A percentile compares a stretch with the other conserved stretches of the same genome.
Evolutionary conservation across 768 basidiomycete genomes (phyloP).

Genomic region (Macrolepiota dolichaula): DNA sequence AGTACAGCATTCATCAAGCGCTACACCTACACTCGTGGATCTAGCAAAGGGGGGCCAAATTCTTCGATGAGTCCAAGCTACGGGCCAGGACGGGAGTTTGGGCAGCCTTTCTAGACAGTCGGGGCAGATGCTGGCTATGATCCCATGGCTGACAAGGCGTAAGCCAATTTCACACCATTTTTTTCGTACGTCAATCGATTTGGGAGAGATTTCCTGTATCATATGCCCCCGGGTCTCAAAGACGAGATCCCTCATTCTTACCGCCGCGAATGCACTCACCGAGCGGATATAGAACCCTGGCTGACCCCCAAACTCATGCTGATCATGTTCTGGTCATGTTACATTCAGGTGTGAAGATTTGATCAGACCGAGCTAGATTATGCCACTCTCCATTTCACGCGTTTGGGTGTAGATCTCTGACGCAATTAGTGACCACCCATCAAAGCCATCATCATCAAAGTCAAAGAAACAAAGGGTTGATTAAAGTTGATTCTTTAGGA

Average conservation of each 20-base stretch:
- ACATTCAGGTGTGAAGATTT: conserved; percentile 41
- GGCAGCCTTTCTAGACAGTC: conserved; percentile 40
- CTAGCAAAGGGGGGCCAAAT: too few species aligned
- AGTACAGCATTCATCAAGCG: conserved; percentile 18
- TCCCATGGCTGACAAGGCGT: conserved; percentile 50
- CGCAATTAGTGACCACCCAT: too few species aligned
- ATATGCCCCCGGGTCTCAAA: conserved; percentile 59
- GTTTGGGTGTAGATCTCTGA: conserved; percentile 37
- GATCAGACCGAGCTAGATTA: conserved; percentile 31
- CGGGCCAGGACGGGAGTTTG: too few species aligned
- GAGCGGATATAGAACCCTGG: conserved; percentile 53
- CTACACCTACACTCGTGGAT: conserved; percentile 28
- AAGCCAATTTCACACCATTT: conserved; percentile 12
- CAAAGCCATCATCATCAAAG: too few species aligned
- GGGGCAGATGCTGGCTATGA: conserved; percentile 22
- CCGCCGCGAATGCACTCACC: conserved; percentile 47
- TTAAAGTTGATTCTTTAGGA: conserved; percentile 61
- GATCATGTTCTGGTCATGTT: conserved; percentile 51
- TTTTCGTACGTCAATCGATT: conserved; percentile 20
- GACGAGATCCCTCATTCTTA: conserved; percentile 61
- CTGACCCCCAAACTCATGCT: conserved; percentile 55
- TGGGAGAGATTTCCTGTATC: conserved; percentile 51
- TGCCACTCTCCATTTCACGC: too few species aligned
- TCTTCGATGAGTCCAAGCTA: conserved; percentile 50
- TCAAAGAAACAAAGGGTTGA: too few species aligned